Base-by-base conservation (phyloP, 495 filamentous ascomycete genomes). In the Astrothelium subdiscretum region DNA sequence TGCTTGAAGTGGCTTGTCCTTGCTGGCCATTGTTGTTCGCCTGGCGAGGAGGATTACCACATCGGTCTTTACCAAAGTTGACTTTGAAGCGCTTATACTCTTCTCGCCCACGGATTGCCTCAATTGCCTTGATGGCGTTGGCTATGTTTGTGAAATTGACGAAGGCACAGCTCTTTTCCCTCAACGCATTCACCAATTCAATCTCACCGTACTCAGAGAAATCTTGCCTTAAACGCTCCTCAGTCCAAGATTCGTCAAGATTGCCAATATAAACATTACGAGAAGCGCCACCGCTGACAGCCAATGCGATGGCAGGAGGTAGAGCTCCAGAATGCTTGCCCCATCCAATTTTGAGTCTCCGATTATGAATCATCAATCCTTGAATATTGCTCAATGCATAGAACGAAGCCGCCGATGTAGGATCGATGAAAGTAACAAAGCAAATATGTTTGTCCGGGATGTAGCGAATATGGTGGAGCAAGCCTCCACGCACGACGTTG, bases 131-230 rank as follows among this genome's bases (percentile, higher is more conserved):
- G 79, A 98, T 98, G 43, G 94, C 94, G 65, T 98, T 98, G 66
- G 94, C 94, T 68, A 98, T 98, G 77, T 98, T 97, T 69, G 94
- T 97, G 72, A 98, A 98, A 74, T 98, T 98, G 74, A 97, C 95
- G 69, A 98, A 98, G 0, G 94, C 94, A 74, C 94, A 97, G 77
- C 91, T 96, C 85, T 98, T 98, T 81, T 98, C 94, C 57, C 94
- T 87, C 58, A 98, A 77, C 18, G 95, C 87, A 78, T 98, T 98
- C 32, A 97, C 94, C 63, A 97, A 80, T 75, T 98, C 94, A 66
- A 97, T 97, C 77, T 98, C 94, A 65, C 94, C 94, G 67, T 90
- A 97, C 74, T 98, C 94, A 20, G 92, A 89, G 72, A 98, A 98
- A 75, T 98, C 94, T 71, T 97, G 92, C 65, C 92, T 83, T 65